Conservation (phyloP, 73 alveolate species). For the Halteria grandinella region DNA sequence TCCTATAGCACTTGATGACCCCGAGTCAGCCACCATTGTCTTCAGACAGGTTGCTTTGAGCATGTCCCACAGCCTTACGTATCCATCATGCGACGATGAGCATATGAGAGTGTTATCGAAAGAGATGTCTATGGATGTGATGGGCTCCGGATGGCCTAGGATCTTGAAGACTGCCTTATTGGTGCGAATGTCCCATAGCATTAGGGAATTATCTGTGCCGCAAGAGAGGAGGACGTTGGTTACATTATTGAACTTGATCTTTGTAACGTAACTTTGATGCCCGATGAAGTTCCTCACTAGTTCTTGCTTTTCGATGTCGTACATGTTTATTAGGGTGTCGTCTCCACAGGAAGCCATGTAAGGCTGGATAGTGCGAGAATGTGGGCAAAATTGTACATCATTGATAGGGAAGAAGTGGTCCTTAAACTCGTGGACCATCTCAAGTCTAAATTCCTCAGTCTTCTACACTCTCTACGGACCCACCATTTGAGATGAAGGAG, state of each 20-base stretch:
- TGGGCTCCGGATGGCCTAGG: slow-evolving; percentile 55
- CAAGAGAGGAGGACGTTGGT: slow-evolving; percentile 31
- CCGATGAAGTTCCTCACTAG: slow-evolving; percentile 56
- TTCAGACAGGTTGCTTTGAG: slow-evolving; percentile 44
- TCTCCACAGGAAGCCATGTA: slow-evolving; percentile 51
- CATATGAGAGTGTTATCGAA: slow-evolving; percentile 39
- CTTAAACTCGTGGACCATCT: slow-evolving; percentile 25
- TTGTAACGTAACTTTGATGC: slow-evolving; percentile 15
- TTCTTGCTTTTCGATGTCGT: slow-evolving; percentile 17
- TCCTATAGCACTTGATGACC: slow-evolving; percentile 24
- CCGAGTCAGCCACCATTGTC: slow-evolving; percentile 56
- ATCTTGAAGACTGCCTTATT: slow-evolving; percentile 42
- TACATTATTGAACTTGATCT: slow-evolving; percentile 37
- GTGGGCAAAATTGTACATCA: slow-evolving; percentile 17
- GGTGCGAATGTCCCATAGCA: slow-evolving; percentile 47
- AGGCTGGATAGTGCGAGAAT: not conserved
- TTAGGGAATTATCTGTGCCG: slow-evolving; percentile 39
- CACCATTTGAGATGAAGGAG: too few species aligned
- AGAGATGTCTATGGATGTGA: slow-evolving; percentile 44
- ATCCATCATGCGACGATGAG: slow-evolving; percentile 47
- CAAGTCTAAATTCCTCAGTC: not conserved
- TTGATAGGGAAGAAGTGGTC: slow-evolving; percentile 44
- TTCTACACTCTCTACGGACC: not conserved
- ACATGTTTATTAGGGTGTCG: slow-evolving; percentile 50
- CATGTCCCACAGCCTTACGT: slow-evolving; percentile 58